Evolutionary conservation across 2,329 filamentous ascomycete genomes (phyloP), one percentile per base, ranked within the genome.

Genomic region (Aspergillus cejpii): DNA sequence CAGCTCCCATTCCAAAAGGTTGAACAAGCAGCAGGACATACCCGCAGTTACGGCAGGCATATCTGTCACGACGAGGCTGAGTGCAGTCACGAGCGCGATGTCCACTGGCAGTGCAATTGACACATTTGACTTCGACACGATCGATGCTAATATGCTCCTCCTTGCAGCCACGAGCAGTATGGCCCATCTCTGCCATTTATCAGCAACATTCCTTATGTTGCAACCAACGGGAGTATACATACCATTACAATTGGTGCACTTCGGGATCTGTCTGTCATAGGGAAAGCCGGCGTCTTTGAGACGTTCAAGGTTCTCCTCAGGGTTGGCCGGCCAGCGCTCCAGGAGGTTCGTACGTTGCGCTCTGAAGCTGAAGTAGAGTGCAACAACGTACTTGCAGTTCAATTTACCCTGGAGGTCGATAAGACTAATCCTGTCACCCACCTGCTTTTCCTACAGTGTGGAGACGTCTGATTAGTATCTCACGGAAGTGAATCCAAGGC

Each of bases 21-120:
- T 10, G 17, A 8, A 26, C 12, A n/a, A 17, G 6, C 8, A 23
- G 6, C 21, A 10, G 5, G 14, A 39, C 65, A 42, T 60, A 72
- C 59, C 74, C 71, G 65, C 76, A 79, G 47, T 79, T 76, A 54
- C 74, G 76, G 60, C 76, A 80, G 21, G 66, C 63, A 41, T 58
- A 64, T 40, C 57, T 61, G 48, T 67, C 62, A 36, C 53, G 55
- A 38, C 70, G 71, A 15, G 56, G 40, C 43, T 68, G 56, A 6
- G 58, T 53, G 53, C 73, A 76, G 48, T 75, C 72, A 41, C 73
- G 73, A 52, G 67, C 68, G 49, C 73, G 70, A 53, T 77, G 74
- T 14, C 74, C 74, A 12, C 60, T 40, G 19, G 65, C 63, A 15
- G 58, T 62, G 53, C 75, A 79, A 50, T 76, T 74, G 44, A 67